Evolutionary conservation across 352 stramenopile genomes (phyloP), one percentile per base, ranked within the genome.

Genomic region (Phytophthora multivora): DNA sequence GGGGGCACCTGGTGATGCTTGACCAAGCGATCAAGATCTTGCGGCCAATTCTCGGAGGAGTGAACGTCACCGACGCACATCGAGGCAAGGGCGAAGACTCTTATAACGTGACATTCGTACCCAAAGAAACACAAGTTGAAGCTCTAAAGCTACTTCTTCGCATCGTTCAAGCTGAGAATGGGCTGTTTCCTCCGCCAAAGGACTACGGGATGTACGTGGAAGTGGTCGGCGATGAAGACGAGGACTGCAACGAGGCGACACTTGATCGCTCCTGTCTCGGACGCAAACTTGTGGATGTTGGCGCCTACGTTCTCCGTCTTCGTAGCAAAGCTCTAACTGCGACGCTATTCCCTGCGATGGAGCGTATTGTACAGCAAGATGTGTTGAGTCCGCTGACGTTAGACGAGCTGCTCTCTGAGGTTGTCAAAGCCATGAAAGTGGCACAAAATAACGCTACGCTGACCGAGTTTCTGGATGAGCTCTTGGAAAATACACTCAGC

Each of bases 61-160:
- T 85, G 28, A 84, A 91, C 38, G 65, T 80, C 21, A 89, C 81
- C 5, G 72, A 89, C 45, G 76, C 81, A 13, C 81, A 93, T 38
- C 69, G 63, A 33, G 38, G 54, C 7, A 60, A 66, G 1, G 57
- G 51, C 3, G 73, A 88, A 60, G 61, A 31, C 7, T 31, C 42
- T 11, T 89, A 85, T 40, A 50, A 58, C 0, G 61, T 80, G 1
- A 21, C 51, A 7, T 73, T 71, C n/a, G 41, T 90, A 2, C 51
- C 77, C 0, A 73, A 66, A 26, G 38, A 33, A 3, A 75, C 69
- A 16, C 80, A 90, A 43, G 18, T 71, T 2, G 52, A 62, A 30
- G 80, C 75, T 16, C 61, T 90, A 0, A 26, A 56, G 0, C 51
- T 88, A 26, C 65, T 91, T 11, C 26, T 66, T 4, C 69, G 79